Conservation (phyloP, 2,329 filamentous ascomycete genomes). For the Claviceps paspali region DNA sequence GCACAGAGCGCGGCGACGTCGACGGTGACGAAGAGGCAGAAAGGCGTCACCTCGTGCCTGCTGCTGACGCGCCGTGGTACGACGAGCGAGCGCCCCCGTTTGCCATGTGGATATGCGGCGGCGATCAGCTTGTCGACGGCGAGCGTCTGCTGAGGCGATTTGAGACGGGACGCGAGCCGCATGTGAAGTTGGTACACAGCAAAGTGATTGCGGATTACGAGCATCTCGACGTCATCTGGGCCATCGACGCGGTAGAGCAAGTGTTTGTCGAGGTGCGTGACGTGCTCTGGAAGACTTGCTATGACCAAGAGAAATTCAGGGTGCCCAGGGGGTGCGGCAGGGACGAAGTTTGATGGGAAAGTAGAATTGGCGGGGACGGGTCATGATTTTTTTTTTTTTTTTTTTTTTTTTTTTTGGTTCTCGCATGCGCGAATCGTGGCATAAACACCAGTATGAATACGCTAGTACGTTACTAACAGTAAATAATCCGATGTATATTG, state of each 20-base stretch:
- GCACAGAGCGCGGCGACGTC: not conserved
- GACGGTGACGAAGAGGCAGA: slow-evolving; percentile 5
- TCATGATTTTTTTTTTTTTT: too few species aligned
- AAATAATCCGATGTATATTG: too few species aligned
- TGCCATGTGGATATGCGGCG: slow-evolving; percentile 75
- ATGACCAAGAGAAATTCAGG: slow-evolving; percentile 39
- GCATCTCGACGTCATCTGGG: slow-evolving; percentile 91
- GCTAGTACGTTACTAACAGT: too few species aligned
- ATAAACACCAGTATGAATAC: too few species aligned
- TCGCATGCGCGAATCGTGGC: too few species aligned
- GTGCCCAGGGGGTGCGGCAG: slow-evolving; percentile 48
- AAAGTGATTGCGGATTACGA: slow-evolving; percentile 81
- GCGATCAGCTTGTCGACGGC: slow-evolving; percentile 76
- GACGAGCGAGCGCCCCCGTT: slow-evolving; percentile 64
- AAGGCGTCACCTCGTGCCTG: slow-evolving; percentile 14
- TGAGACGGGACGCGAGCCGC: slow-evolving; percentile 61
- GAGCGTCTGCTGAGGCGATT: slow-evolving; percentile 58
- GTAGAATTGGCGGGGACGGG: too few species aligned
- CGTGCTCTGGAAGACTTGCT: slow-evolving; percentile 67
- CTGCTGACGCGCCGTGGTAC: slow-evolving; percentile 60
- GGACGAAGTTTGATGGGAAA: too few species aligned
- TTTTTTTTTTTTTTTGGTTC: too few species aligned
- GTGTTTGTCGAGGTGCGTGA: slow-evolving; percentile 70
- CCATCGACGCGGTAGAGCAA: slow-evolving; percentile 71
- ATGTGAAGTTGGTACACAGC: slow-evolving; percentile 64